Conservation (phyloP, 2,329 filamentous ascomycete genomes). For the Beauveria scarabaeidicola region DNA sequence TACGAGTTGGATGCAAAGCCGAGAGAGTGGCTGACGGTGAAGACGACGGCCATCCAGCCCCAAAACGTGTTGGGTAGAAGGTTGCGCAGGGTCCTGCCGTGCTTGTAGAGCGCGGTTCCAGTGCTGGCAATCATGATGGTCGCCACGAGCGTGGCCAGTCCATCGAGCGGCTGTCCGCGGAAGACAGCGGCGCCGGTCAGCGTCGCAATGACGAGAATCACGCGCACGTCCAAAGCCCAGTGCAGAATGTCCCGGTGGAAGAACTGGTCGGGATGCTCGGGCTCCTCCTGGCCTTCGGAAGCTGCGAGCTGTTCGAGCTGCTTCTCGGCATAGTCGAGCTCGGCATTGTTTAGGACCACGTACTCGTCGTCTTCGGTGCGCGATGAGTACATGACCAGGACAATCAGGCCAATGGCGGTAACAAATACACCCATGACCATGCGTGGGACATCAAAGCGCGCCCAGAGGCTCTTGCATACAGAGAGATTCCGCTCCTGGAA, state of each 20-base stretch:
- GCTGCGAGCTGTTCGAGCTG: conserved; percentile 37
- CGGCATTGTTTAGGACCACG: conserved; percentile 44
- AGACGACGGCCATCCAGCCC: conserved; percentile 77
- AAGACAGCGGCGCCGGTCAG: conserved; percentile 24
- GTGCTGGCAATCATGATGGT: conserved; percentile 33
- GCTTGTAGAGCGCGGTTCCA: conserved; percentile 32
- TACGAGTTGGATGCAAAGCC: conserved; percentile 97
- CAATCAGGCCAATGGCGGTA: conserved; percentile 56
- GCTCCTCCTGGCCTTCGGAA: conserved; percentile 28
- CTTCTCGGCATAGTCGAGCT: conserved; percentile 52
- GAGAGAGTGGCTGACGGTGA: conserved; percentile 78
- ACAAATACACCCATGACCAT: conserved; percentile 76
- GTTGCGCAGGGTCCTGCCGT: conserved; percentile 37
- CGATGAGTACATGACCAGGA: conserved; percentile 66
- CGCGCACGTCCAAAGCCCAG: conserved; percentile 27
- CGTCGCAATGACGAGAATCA: conserved; percentile 23
- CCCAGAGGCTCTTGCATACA: conserved; percentile 81
- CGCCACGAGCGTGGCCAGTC: conserved; percentile 31
- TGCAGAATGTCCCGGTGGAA: conserved; percentile 26
- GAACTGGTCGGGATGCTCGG: conserved; percentile 31
- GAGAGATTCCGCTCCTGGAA: conserved; percentile 74
- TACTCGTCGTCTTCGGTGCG: conserved; percentile 47
- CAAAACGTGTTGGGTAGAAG: conserved; percentile 68
- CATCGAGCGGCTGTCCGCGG: conserved; percentile 24
- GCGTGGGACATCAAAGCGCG: conserved; percentile 77